These are phyloP conservation scores for Aspergillus haitiensis DNA, from an alignment of 495 filamentous ascomycete genomes.

Conservation along the genomic window DNA sequence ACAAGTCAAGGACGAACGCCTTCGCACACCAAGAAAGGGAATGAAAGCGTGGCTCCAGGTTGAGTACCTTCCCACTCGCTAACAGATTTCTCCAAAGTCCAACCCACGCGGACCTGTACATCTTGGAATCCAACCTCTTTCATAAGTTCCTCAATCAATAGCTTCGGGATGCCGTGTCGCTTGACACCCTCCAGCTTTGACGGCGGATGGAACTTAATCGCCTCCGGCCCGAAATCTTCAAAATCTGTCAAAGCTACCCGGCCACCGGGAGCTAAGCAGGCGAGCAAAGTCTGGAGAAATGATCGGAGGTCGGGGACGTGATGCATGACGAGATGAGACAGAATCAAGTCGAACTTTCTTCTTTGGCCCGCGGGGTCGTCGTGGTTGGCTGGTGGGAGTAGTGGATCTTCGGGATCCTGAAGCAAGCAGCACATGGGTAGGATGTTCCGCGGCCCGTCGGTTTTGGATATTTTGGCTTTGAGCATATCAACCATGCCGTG, in stretches of 20 bases:
- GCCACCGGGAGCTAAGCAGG: slow-evolving; percentile 45
- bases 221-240: slow-evolving; percentile 56
- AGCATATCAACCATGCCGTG: slow-evolving; percentile 55
- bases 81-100: slow-evolving; percentile 47
- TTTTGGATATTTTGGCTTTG: slow-evolving; percentile 34
- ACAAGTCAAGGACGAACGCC: slow-evolving; percentile 26
- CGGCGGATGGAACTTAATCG: slow-evolving; percentile 51
- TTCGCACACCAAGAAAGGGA: slow-evolving; percentile 55
- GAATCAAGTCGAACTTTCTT: slow-evolving; percentile 47
- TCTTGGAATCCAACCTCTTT: slow-evolving; percentile 48
- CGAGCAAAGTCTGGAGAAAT: slow-evolving; percentile 42
- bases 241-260: slow-evolving; percentile 55
- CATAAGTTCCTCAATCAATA: slow-evolving; percentile 41
- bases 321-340: slow-evolving; percentile 55
- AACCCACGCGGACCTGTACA: slow-evolving; percentile 44
- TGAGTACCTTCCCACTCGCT: slow-evolving; percentile 37
- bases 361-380: slow-evolving; percentile 9
- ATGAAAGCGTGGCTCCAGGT: slow-evolving; percentile 37
- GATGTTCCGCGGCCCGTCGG: slow-evolving; percentile 23
- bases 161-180: slow-evolving; percentile 50
- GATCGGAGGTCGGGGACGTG: slow-evolving; percentile 48
- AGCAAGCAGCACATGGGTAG: slow-evolving; percentile 30
- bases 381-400: slow-evolving; percentile 19
- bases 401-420: slow-evolving; percentile 34
- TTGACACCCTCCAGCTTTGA: slow-evolving; percentile 53